phyloP scores from a whole-genome alignment of 1,284 basidiomycete genomes.

The Leccinum griseonigrum region DNA sequence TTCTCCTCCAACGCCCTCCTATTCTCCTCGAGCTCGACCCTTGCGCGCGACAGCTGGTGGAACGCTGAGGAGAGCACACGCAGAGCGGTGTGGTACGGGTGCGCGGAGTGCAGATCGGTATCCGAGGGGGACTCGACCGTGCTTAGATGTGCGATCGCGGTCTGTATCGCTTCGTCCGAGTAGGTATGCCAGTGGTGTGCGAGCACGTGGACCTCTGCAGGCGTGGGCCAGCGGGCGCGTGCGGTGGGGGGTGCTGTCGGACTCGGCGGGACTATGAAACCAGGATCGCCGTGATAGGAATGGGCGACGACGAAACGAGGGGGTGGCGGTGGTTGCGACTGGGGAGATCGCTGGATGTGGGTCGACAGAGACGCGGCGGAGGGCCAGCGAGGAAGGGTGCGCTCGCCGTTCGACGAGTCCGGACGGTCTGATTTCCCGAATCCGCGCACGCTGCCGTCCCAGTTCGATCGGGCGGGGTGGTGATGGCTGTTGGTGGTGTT shows the following conservation, averaged over 20 bases:
- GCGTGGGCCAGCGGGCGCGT: slow-evolving; percentile 19
- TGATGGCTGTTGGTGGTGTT: slow-evolving; percentile 1
- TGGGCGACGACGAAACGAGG: slow-evolving; percentile 61
- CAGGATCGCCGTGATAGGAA: slow-evolving; percentile 33
- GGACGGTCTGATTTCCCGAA: slow-evolving; percentile 43
- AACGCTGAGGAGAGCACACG: slow-evolving; percentile 68
- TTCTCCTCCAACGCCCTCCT: slow-evolving; percentile 53
- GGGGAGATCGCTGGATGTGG: slow-evolving; percentile 35
- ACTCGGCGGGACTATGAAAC: slow-evolving; percentile 21
- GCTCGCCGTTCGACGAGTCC: slow-evolving; percentile 25
- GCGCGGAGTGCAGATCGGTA: slow-evolving; percentile 46
- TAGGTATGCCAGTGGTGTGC: slow-evolving; percentile 68
- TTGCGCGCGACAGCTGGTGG: slow-evolving; percentile 51
- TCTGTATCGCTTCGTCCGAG: slow-evolving; percentile 67
- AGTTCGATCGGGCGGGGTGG: slow-evolving; percentile 35
- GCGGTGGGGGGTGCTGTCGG: slow-evolving; percentile 7
- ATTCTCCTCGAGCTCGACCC: slow-evolving; percentile 62
- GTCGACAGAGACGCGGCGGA: slow-evolving; percentile 37
- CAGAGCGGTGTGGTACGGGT: slow-evolving; percentile 65
- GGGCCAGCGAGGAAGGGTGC: slow-evolving; percentile 16
- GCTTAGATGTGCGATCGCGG: slow-evolving; percentile 50
- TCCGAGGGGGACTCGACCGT: slow-evolving; percentile 44
- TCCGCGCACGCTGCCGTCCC: slow-evolving; percentile 64
- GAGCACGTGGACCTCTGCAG: slow-evolving; percentile 47
- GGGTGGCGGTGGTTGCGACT: slow-evolving; percentile 19